phyloP scores from a whole-genome alignment of 1,284 basidiomycete genomes.

The Pyrrhoderma lamaoense region DNA sequence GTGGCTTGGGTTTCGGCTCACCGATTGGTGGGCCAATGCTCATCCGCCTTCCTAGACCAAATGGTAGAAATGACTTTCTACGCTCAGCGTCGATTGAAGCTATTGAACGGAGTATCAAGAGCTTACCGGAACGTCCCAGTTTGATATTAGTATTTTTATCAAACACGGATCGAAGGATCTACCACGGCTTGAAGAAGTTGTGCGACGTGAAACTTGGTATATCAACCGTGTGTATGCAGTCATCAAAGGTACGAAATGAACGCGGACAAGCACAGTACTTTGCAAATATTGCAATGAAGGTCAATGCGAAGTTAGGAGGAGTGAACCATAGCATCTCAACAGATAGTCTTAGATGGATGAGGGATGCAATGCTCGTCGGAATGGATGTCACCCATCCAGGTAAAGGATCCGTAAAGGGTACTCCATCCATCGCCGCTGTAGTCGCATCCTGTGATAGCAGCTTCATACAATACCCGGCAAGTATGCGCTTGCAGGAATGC shows the following conservation, averaged over 20 bases:
- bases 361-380: slow-evolving; percentile 60
- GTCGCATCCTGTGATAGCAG: slow-evolving; percentile 1
- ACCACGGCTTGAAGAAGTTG: slow-evolving; percentile 34
- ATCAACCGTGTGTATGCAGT: slow-evolving; percentile 24
- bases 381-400: slow-evolving; percentile 3
- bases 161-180: slow-evolving; percentile 5
- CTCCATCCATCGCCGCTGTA: slow-evolving; percentile 9
- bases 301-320: slow-evolving; percentile 75
- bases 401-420: too few relatives aligned
- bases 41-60: slow-evolving; percentile 49
- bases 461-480: slow-evolving; percentile 11
- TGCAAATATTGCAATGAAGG: slow-evolving; percentile 57
- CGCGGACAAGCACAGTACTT: slow-evolving; percentile 62
- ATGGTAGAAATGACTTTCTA: neutral
- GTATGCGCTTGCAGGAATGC: neutral
- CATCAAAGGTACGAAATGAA: slow-evolving; percentile 31
- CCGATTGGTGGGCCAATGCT: slow-evolving; percentile 54
- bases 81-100: slow-evolving; percentile 6
- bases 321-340: slow-evolving; percentile 61
- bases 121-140: slow-evolving; percentile 4
- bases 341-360: slow-evolving; percentile 53
- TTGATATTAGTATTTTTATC: slow-evolving; percentile 16
- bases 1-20: slow-evolving; percentile 25
- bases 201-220: slow-evolving; percentile 34
- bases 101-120: slow-evolving; percentile 8